Conservation (phyloP, 1,284 basidiomycete species). For the Flammula alnicola region DNA sequence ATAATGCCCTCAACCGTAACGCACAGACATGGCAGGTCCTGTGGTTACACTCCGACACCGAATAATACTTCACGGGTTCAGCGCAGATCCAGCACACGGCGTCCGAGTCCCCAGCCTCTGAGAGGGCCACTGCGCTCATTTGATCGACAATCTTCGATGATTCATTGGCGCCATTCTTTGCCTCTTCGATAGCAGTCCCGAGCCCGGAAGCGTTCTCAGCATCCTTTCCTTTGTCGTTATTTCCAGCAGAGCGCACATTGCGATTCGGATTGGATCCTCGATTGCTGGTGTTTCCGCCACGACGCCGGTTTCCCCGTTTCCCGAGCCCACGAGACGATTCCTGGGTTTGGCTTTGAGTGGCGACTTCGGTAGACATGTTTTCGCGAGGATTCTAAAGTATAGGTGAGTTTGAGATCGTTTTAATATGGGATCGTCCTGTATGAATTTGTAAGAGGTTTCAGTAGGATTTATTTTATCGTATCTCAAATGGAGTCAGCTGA, state of each 20-base stretch:
- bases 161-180: neutral
- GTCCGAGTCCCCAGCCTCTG: conserved; percentile 39
- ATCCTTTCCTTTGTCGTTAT: conserved; percentile 14
- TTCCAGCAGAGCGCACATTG: conserved; percentile 30
- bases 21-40: conserved; percentile 93
- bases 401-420: neutral
- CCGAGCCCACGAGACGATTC: conserved; percentile 20
- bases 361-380: conserved; percentile 37
- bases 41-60: conserved; percentile 91
- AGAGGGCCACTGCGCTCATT: conserved; percentile 17
- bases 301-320: conserved; percentile 29
- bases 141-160: conserved; percentile 1
- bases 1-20: conserved; percentile 88
- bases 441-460: conserved; percentile 1
- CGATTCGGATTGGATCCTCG: conserved; percentile 32
- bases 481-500: conserved; percentile 19
- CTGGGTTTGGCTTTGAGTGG: conserved; percentile 31
- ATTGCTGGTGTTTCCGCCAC: conserved; percentile 25
- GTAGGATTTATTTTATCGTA: conserved; percentile 16
- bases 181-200: neutral
- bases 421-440: neutral
- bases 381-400: neutral
- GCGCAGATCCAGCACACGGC: conserved; percentile 97
- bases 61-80: conserved; percentile 90
- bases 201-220: neutral